Conservation (phyloP, 1,139 yeast species). For the Taphrina populina region DNA sequence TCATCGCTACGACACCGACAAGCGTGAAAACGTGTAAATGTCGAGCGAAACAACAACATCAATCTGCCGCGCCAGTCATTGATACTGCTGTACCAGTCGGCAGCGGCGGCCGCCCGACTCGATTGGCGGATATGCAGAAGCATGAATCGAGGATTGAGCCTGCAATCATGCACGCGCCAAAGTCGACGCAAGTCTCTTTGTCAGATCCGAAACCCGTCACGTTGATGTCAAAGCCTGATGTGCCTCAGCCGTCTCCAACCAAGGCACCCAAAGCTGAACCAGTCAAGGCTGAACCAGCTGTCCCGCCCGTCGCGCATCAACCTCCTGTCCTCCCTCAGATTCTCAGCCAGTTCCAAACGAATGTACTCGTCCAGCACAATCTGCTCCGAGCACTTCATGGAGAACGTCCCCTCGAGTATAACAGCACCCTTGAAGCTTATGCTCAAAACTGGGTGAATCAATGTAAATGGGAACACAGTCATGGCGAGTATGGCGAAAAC, state of each 20-base stretch:
- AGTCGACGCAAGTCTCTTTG: too few relatives aligned
- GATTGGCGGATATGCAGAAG: too few relatives aligned
- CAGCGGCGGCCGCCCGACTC: too few relatives aligned
- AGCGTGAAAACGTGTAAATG: too few relatives aligned
- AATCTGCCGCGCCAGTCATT: too few relatives aligned
- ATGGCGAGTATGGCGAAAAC: constrained; percentile 23
- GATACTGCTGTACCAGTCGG: too few relatives aligned
- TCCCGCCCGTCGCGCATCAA: neutral
- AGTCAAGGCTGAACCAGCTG: neutral
- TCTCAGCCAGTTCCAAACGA: neutral
- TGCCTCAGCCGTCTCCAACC: neutral
- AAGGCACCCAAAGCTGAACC: neutral
- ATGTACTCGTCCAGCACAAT: constrained; percentile 10
- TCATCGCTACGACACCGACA: too few relatives aligned
- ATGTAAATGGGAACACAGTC: constrained; percentile 5
- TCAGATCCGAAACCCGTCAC: neutral
- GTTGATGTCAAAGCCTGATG: neutral
- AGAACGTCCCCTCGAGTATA: constrained; percentile 3
- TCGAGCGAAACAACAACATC: too few relatives aligned
- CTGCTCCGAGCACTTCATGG: constrained; percentile 6
- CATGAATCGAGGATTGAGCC: too few relatives aligned
- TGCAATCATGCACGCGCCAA: too few relatives aligned
- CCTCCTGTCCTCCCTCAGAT: neutral
- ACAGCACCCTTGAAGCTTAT: constrained; percentile 1
- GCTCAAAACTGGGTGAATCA: constrained; percentile 4